Base-by-base conservation (phyloP, 2,329 filamentous ascomycete species). In the Exophiala bonariae region DNA sequence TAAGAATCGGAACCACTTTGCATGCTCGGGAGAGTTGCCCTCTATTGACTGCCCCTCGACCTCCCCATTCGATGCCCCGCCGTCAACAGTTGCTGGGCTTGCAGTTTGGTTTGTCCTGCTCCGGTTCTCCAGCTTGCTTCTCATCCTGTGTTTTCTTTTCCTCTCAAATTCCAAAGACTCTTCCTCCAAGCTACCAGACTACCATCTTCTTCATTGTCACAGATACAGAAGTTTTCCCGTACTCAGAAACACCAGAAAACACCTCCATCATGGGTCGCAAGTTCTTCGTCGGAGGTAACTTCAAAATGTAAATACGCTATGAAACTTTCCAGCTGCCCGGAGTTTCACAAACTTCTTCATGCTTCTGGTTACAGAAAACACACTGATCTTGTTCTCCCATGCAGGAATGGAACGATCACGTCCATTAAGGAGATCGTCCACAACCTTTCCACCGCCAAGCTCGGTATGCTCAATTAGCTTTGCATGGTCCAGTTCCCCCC, bases 241-340 rank as follows among this genome's bases (percentile, higher is more conserved):
- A 31, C n/a, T 31, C 28, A 9, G n/a, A 28, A 34, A 13, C 26
- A 19, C 23, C 13, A 22, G 9, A 43, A 44, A 26, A 20, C 4
- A 50, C 43, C 57, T 68, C 75, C 81, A 89, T 66, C 65, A 96
- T 95, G 90, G 81, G 85, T 81, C 90, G 90, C 79, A 87, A 90
- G 79, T 96, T 95, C 81, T 95, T 96, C 73, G 88, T 96, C 72
- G 91, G 91, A 73, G 91, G 91, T 69, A 99, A 99, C 86, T 97
- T 97, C 80, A 97, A 99, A 82, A 97, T 97, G 91, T 95, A 77
- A 68, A 60, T 51, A 49, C 30, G 55, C n/a, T 37, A 18, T 7
- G 4, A 7, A 8, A 7, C 6, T n/a, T n/a, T n/a, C 5, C 6
- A 34, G 59, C 44, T 20, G 30, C 13, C 19, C 41, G 35, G 31